Evolutionary conservation across 345 rosid genomes (phyloP), one percentile per base, ranked within the genome.

Genomic region (Heritiera littoralis): DNA sequence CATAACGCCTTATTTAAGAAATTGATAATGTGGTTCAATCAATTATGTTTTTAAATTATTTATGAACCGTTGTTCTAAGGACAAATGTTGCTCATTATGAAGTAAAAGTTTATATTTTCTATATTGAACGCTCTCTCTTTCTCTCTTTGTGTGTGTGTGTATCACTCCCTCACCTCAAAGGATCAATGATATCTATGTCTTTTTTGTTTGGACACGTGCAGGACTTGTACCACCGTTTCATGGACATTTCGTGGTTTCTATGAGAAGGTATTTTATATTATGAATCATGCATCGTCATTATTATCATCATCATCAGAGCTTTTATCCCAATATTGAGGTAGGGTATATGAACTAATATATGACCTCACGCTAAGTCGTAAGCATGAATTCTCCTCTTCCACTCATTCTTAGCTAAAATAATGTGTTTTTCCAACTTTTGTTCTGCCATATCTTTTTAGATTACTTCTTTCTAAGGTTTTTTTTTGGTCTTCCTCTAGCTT

Each of bases 181-280:
- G 17, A 73, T 55, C 49, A 10, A 35, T 38, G 30, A 28, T 20
- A 54, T 74, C 72, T 43, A 78, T 51, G 23, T 17, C 28, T 81
- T 52, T 78, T 40, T 41, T 60, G 18, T 77, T 75, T 69, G 48
- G 5, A 18, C 76, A 54, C 81, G 52, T 77, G 80, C 89, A 91
- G 93, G 84, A 91, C 95, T 61, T 91, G 95, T 77, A 91, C 93
- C 11, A 91, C 93, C 7, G 93, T 91, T 71, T 90, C 93, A 9
- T 91, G 95, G 95, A 91, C 93, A 66, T 91, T 91, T 80, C 89
- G 93, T 38, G 89, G 88, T 70, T 91, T 91, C 76, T 91, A 91
- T 83, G 93, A 91, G 90, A 91, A 91, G 95, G 95, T 89, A 83
- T 72, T 76, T 79, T 51, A n/a, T 28, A 48, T 10, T 51, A 52